phyloP scores from a whole-genome alignment of 805 yeast genomes.

The Saturnispora sanitii region DNA sequence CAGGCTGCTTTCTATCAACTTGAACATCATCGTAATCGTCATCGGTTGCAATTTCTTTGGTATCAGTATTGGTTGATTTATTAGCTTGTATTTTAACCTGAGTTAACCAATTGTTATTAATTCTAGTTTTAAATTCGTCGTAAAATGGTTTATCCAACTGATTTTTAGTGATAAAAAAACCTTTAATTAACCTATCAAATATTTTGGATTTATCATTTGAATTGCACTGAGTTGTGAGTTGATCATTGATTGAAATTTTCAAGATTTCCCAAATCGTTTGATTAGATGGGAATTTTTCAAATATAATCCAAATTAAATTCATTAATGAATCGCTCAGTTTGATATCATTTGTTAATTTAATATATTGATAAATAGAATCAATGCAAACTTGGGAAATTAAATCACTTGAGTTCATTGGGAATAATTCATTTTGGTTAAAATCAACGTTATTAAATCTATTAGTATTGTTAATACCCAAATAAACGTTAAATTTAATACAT shows the following conservation, averaged over 20 bases:
- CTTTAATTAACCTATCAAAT: constrained; percentile 22
- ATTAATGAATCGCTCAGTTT: constrained; percentile 14
- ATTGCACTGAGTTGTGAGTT: constrained; percentile 8
- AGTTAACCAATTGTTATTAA: constrained; percentile 16
- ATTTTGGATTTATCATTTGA: constrained; percentile 18
- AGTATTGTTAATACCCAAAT: constrained; percentile 23
- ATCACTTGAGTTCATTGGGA: constrained; percentile 27
- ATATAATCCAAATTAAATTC: constrained; percentile 25
- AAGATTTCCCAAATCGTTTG: constrained; percentile 17
- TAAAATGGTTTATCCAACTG: constrained; percentile 19
- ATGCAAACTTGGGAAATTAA: constrained; percentile 19
- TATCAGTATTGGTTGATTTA: not conserved
- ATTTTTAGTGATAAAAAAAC: constrained; percentile 20
- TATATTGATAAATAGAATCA: constrained; percentile 23
- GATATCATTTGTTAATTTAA: constrained; percentile 18
- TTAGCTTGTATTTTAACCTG: not conserved
- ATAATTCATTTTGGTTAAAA: constrained; percentile 15
- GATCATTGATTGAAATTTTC: constrained; percentile 16
- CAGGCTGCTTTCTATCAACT: constrained; percentile 15
- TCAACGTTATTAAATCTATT: constrained; percentile 11
- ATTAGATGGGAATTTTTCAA: constrained; percentile 22
- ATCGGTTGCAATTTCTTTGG: not conserved
- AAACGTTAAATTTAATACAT: constrained; percentile 26
- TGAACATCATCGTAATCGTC: constrained; percentile 19
- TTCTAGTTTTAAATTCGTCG: constrained; percentile 20